Evolutionary conservation across 495 filamentous ascomycete genomes (phyloP), one percentile per base, ranked within the genome.

Genomic region (Penicillium argentinense): DNA sequence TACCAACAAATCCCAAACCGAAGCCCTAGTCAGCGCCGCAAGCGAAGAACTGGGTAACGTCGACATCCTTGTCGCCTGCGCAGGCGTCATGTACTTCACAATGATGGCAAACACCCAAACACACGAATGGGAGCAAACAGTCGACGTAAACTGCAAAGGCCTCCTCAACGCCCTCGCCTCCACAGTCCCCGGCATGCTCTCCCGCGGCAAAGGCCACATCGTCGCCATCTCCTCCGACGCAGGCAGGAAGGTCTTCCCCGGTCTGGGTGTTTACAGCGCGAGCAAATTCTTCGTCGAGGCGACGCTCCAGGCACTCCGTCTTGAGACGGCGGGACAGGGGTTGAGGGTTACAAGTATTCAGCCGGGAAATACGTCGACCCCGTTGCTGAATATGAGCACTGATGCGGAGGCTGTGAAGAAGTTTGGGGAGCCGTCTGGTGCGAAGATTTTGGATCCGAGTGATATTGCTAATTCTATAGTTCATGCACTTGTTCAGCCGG

Each of bases 281-380:
- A 79, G 74, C 57, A 87, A 87, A 57, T 86, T 87, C 75, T 87
- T 87, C 65, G 82, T 86, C 30, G 83, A 87, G 59, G 84, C 83
- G 0, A 82, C 82, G 3, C 69, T 87, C 8, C 83, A 87, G 64
- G 72, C 73, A 22, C 60, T 87, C 34, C 80, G 83, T 33, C 63
- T 86, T 12, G 84, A 87, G 71, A 86, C 82, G 0, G 84, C 80
- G 1, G 83, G 84, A 1, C 70, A 72, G 3, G 84, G 84, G 5
- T 54, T 87, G 40, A 72, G 82, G 13, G 80, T 86, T 17, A 85
- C 83, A 1, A 74, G 73, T 27, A 75, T 87, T 7, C 84, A 87
- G 66, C 84, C 83, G 0, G 82, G 84, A 3, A 86, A 86, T 61
- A 80, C 77, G 13, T 75, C 76, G 2, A 85, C 84, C 1, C 79